These are phyloP conservation scores for Nematocida displodere DNA, from an alignment of 371 early-diverging fungal genomes.

Conservation along the genomic window DNA sequence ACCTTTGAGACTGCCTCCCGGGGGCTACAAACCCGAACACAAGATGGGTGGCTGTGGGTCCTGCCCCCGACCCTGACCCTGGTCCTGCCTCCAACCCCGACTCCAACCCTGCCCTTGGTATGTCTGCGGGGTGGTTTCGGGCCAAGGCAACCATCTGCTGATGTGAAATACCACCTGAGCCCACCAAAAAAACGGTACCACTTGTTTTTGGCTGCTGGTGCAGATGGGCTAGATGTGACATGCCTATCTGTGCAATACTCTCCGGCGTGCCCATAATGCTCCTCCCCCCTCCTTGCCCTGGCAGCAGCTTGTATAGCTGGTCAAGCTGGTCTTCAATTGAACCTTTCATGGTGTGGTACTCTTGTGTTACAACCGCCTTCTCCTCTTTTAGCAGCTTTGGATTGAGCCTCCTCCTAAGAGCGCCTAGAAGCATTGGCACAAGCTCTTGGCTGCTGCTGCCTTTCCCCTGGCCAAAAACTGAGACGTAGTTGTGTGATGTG, in stretches of 20 bases:
- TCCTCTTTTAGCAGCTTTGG: not conserved
- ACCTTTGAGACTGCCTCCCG: not conserved
- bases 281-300: not conserved
- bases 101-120: not conserved
- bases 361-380: not conserved
- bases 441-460: not conserved
- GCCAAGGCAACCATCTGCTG: not conserved
- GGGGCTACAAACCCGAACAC: not conserved
- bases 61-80: not conserved
- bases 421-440: not conserved
- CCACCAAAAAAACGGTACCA: not conserved
- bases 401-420: not conserved
- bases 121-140: not conserved
- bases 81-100: not conserved
- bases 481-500: conserved; percentile 18
- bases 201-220: not conserved
- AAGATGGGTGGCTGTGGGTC: not conserved
- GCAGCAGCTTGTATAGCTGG: not conserved
- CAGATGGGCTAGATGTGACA: not conserved
- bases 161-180: not conserved
- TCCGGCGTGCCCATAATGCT: not conserved
- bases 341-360: not conserved
- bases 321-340: not conserved
- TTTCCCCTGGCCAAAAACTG: not conserved
- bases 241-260: not conserved